Conservation (phyloP, 805 yeast species). For the Blastobotrys muscicola region DNA sequence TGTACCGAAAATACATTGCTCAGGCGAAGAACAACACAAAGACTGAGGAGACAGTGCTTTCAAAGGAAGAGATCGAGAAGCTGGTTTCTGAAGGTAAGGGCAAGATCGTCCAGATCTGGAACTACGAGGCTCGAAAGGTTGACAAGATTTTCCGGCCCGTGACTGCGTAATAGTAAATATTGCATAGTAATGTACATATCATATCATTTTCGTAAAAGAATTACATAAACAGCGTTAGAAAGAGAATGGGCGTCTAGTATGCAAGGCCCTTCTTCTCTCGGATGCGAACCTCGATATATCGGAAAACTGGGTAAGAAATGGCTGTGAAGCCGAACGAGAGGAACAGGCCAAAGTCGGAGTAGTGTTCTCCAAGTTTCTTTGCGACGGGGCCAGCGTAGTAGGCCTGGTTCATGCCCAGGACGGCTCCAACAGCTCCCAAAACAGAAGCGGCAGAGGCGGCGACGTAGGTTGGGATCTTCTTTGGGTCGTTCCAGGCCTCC, state of each 20-base stretch:
- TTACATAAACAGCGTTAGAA: neutral
- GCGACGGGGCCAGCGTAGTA: slow-evolving; percentile 79
- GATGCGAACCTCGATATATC: slow-evolving; percentile 54
- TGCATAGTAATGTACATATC: neutral
- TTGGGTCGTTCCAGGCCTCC: slow-evolving; percentile 59
- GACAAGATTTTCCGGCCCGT: neutral
- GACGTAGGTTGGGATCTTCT: slow-evolving; percentile 53
- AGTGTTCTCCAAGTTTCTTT: slow-evolving; percentile 47
- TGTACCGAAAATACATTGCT: slow-evolving; percentile 45
- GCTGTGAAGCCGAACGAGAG: slow-evolving; percentile 64
- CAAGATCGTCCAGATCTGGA: slow-evolving; percentile 46
- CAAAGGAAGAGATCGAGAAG: slow-evolving; percentile 21
- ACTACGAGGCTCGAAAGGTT: slow-evolving; percentile 26
- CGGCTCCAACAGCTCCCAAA: slow-evolving; percentile 72
- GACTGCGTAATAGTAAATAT: neutral
- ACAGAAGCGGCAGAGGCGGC: slow-evolving; percentile 62
- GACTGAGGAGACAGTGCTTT: slow-evolving; percentile 24
- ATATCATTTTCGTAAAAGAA: neutral
- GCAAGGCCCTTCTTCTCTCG: neutral
- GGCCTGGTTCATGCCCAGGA: slow-evolving; percentile 79
- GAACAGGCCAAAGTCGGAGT: slow-evolving; percentile 82
- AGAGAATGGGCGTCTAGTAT: neutral
- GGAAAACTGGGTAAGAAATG: slow-evolving; percentile 49
- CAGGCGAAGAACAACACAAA: slow-evolving; percentile 45
- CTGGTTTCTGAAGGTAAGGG: slow-evolving; percentile 41